A percentile compares a stretch with the other conserved stretches of the same genome.
Evolutionary conservation across 2,329 filamentous ascomycete genomes (phyloP).

Genomic region (Tricladium varicosporioides): DNA sequence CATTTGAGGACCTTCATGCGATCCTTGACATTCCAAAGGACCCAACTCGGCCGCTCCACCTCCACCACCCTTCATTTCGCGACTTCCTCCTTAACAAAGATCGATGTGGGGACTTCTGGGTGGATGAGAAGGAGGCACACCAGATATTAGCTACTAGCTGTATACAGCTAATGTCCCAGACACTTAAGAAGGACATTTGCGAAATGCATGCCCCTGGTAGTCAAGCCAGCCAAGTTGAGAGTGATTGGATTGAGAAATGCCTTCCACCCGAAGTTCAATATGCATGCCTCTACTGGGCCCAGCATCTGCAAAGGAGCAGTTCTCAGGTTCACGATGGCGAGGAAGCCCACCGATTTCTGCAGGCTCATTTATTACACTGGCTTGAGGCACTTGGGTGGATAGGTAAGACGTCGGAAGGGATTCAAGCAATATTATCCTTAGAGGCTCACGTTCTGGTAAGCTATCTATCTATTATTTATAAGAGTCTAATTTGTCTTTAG

Average conservation of each 20-base stretch:
- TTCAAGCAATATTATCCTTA: too few species aligned
- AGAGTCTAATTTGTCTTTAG: too few species aligned
- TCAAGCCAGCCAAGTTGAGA: slow-evolving; percentile 14
- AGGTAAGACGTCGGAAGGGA: too few species aligned
- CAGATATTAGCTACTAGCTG: slow-evolving; percentile 29
- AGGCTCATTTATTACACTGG: too few species aligned
- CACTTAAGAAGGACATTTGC: slow-evolving; percentile 24
- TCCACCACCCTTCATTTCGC: too few species aligned
- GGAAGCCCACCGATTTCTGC: too few species aligned
- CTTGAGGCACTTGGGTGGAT: too few species aligned
- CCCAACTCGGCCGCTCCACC: slow-evolving; percentile 7
- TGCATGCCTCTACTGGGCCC: slow-evolving; percentile 40
- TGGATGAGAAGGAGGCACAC: slow-evolving; percentile 24
- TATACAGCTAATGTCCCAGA: slow-evolving; percentile 32
- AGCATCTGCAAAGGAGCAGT: slow-evolving; percentile 34
- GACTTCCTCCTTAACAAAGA: too few species aligned
- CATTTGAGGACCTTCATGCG: slow-evolving; percentile 26
- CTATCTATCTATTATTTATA: too few species aligned
- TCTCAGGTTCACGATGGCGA: slow-evolving; percentile 20
- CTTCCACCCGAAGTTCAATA: slow-evolving; percentile 38
- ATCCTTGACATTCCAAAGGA: slow-evolving; percentile 28
- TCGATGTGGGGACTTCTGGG: too few species aligned
- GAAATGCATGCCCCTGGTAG: slow-evolving; percentile 20
- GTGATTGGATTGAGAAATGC: slow-evolving; percentile 20
- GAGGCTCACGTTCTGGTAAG: too few species aligned